phyloP scores from a whole-genome alignment of 495 filamentous ascomycete genomes.

The Glutinoglossum americanum region DNA sequence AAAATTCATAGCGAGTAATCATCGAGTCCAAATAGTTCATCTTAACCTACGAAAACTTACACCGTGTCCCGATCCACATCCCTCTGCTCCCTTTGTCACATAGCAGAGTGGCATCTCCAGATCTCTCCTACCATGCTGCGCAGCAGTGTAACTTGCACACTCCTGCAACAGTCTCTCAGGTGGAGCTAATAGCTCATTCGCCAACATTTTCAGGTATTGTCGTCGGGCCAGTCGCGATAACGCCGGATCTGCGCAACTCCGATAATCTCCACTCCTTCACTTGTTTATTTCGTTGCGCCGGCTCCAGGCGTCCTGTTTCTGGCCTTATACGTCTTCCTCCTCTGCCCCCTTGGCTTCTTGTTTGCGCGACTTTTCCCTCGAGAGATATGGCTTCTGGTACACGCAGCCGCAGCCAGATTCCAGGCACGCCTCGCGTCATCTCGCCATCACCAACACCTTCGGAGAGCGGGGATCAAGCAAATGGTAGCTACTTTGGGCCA shows the following conservation, averaged over 20 bases:
- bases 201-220: background rate
- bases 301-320: background rate
- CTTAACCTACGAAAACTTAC: background rate
- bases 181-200: background rate
- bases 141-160: background rate
- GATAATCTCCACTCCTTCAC: background rate
- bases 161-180: background rate
- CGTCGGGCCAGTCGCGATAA: background rate
- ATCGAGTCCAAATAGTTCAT: background rate
- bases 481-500: slow-evolving; percentile 18
- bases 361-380: background rate
- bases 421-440: slow-evolving; percentile 21
- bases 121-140: background rate
- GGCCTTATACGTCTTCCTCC: background rate
- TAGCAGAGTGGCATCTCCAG: slow-evolving; percentile 1
- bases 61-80: background rate
- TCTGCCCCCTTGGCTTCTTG: background rate
- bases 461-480: slow-evolving; percentile 12
- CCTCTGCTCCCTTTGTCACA: background rate
- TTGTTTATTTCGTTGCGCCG: background rate
- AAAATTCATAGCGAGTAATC: background rate
- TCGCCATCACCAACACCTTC: slow-evolving; percentile 24
- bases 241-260: background rate
- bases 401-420: slow-evolving; percentile 14
- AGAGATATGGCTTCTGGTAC: background rate